Conservation (phyloP, 257 asterid genomes). For the Forsythia viridissima region DNA sequence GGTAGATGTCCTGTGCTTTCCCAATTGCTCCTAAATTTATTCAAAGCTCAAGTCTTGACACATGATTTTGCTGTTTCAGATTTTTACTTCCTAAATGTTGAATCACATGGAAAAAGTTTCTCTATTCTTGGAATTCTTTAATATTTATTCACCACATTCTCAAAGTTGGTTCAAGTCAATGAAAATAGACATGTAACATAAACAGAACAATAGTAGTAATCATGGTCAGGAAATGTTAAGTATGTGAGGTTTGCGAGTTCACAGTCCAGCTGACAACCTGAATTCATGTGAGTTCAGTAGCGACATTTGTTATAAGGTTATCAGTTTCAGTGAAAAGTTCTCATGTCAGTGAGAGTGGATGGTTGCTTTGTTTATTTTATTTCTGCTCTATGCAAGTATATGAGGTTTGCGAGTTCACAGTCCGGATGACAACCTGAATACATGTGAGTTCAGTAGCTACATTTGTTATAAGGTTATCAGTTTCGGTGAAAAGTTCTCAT, state of each 20-base stretch:
- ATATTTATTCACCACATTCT: neutral
- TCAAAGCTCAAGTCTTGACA: neutral
- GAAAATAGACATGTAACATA: neutral
- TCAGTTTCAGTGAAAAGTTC: neutral
- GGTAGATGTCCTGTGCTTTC: constrained; percentile 41
- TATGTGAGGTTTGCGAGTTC: neutral
- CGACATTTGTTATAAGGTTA: neutral
- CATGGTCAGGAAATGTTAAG: neutral
- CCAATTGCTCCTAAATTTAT: neutral
- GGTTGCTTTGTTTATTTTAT: neutral
- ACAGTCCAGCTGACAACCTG: neutral
- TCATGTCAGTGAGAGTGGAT: neutral
- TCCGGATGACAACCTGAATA: neutral
- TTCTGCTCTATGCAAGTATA: neutral
- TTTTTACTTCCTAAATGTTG: neutral
- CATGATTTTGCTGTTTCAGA: neutral
- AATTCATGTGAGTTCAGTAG: neutral
- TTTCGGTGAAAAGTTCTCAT: neutral
- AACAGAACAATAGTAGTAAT: neutral
- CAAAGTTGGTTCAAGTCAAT: neutral
- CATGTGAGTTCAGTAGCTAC: neutral
- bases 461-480: neutral
- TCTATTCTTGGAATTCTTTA: neutral
- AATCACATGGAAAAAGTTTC: neutral
- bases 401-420: neutral